Percentiles rank a stretch among this genome's conserved stretches.
Evolutionary conservation across 108 stramenopile genomes (phyloP).

Genomic region (Cyclotella sp.): DNA sequence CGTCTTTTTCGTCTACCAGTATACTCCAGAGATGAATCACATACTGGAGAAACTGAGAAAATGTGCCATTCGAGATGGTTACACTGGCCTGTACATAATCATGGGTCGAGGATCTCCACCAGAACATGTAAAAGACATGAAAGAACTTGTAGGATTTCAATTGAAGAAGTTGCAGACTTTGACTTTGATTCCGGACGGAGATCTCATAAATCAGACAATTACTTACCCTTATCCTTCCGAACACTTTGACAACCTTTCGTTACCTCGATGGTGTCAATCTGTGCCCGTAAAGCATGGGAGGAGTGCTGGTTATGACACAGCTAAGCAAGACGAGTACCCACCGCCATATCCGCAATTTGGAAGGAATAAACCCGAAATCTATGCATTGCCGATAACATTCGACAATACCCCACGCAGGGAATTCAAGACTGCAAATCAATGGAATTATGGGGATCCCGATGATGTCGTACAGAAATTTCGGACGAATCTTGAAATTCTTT

Average conservation of each 20-base stretch:
- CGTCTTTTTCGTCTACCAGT: conserved; percentile 60
- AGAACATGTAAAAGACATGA: neutral
- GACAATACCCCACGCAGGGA: conserved; percentile 80
- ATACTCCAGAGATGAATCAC: conserved; percentile 28
- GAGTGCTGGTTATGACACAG: neutral
- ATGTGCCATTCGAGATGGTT: neutral
- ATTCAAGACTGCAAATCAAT: conserved; percentile 48
- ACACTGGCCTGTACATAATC: neutral
- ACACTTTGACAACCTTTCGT: conserved; percentile 30
- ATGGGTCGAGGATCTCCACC: neutral
- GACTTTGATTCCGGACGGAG: conserved; percentile 7
- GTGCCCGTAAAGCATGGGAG: neutral
- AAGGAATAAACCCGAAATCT: conserved; percentile 43
- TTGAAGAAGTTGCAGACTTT: conserved; percentile 1
- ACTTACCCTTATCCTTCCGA: conserved; percentile 62
- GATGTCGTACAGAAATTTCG: conserved; percentile 48
- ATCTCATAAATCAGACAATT: conserved; percentile 52
- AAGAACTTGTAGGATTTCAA: neutral
- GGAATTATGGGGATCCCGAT: conserved; percentile 37
- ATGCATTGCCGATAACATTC: conserved; percentile 64
- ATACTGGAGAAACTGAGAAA: conserved; percentile 28
- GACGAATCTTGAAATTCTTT: neutral
- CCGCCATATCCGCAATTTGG: neutral
- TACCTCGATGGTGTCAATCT: conserved; percentile 63
- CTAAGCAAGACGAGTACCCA: neutral